Base-by-base conservation (phyloP, 805 yeast genomes). In the Sugiyamaella americana region DNA sequence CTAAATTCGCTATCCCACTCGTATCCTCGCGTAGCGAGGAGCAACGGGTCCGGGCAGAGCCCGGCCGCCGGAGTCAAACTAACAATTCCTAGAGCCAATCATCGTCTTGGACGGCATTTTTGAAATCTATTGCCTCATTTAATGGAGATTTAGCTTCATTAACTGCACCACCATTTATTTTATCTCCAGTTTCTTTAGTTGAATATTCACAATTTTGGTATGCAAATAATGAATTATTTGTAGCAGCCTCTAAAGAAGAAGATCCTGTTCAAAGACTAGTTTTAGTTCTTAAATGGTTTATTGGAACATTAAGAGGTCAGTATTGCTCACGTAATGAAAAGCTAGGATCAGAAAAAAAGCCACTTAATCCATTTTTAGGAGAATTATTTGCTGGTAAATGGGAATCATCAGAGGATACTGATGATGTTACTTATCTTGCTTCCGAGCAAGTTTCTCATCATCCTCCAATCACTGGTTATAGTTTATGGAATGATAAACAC, bases 121-220 rank as follows among this genome's bases (percentile, higher is more conserved):
- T 93, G 56, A 87, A 87, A 67, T 86, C 96, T 36, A 78, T 91
- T 53, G 93, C 96, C 26, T 79, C 94, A 3, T 91, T 87, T 67
- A 87, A 88, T 57, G 96, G 96, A 38, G 98, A 93, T 63, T 71
- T 93, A 52, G 87, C 96, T 17, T 80, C 95, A 2, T 71, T 93
- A 61, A 89, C 98, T 1, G 98, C 98, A 2, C 98, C 98, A 17
- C 97, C 98, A 5, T 93, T 91, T 69, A 93, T 93, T 54, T 73
- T 93, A 54, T 87, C 96, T 3, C 87, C 96, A 20, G 82, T 85
- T 4, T 89, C 97, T 2, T 73, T 87, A 57, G 79, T 79, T 29
- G 98, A 93, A 70, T 93, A 86, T 67, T 84, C 96, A 19, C 91
- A 87, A 65, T 93, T 87, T 69, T 93, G 98, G 97, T 87, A 88